Base-by-base conservation (phyloP, 176 grass and related monocot genomes). In the Phoenix roebelenii region DNA sequence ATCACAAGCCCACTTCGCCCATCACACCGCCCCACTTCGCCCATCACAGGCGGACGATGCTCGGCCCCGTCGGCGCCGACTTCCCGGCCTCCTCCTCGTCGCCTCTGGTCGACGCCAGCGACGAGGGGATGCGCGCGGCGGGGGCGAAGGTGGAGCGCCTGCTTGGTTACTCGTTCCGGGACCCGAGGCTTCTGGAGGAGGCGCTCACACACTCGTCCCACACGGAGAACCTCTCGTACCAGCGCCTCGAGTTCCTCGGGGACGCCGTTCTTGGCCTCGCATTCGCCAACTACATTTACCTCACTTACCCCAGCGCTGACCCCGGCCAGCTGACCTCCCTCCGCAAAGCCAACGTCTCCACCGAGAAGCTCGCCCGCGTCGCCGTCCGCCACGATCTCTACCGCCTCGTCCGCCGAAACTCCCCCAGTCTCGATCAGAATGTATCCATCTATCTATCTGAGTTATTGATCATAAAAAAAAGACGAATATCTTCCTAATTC, bases 191-290 rank as follows among this genome's bases (percentile, higher is more conserved):
- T n/a, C 83, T 95, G 2, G 67, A 78, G 54, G 77, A 86, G 58
- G 86, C 90, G 4, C 79, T 95, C 18, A 95, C 86, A 4, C 90
- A 95, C 77, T 65, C 76, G 30, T 95, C 90, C 52, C 64, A 59
- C 70, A 22, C 59, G 24, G 59, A 68, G 2, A 22, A 28, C 48
- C 20, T 20, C 5, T 85, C 78, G 0, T 89, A 95, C 83, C 58
- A 89, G 68, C 70, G 90, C 50, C 86, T 95, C 18, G 90, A 89
- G 80, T 90, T 87, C 74, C 51, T 95, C 19, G 86, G 86, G 23
- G 90, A 95, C 48, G 77, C 86, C 16, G 82, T 67, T 18, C 71
- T 90, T 5, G 69, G 78, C 16, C 74, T 89, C 26, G 80, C 86
- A 44, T 66, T 95, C 65, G 60, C 77, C 15, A 81, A 79, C 39